These are phyloP conservation scores for Morella rubra DNA, from an alignment of 306 rosid genomes.

Conservation along the genomic window DNA sequence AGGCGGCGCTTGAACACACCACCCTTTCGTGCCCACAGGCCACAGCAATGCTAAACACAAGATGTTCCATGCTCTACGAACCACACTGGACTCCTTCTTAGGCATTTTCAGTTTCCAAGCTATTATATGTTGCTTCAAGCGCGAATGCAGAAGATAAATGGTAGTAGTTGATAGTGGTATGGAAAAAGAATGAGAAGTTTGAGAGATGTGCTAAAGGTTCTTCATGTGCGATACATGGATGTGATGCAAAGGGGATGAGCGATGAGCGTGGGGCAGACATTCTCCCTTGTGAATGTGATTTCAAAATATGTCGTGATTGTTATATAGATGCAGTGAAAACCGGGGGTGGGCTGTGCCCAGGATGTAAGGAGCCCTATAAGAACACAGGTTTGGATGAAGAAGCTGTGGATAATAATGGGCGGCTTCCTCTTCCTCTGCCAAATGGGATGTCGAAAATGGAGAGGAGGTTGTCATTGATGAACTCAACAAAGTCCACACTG, in stretches of 20 bases:
- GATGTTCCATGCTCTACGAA: conserved; percentile 60
- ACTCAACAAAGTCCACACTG: conserved; percentile 75
- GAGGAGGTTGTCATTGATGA: conserved; percentile 85
- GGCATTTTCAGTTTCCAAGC: conserved; percentile 35
- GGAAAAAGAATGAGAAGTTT: not conserved
- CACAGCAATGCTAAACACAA: conserved; percentile 62
- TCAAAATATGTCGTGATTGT: conserved; percentile 93
- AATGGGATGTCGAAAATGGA: conserved; percentile 74
- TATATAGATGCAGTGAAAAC: conserved; percentile 79
- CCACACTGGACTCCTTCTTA: conserved; percentile 36
- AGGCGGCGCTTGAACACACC: conserved; percentile 57
- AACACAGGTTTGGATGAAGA: conserved; percentile 76
- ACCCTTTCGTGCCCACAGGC: conserved; percentile 85
- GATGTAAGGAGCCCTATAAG: conserved; percentile 89
- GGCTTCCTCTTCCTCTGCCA: conserved; percentile 74
- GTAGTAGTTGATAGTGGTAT: too few relatives aligned
- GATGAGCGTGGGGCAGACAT: conserved; percentile 80
- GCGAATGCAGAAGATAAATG: too few relatives aligned
- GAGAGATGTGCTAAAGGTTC: conserved; percentile 82
- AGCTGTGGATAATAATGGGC: conserved; percentile 55
- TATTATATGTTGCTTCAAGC: not conserved
- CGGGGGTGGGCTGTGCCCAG: conserved; percentile 78
- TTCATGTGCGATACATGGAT: conserved; percentile 81
- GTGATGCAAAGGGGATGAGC: conserved; percentile 91
- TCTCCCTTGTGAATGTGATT: conserved; percentile 96